phyloP scores from a whole-genome alignment of 495 filamentous ascomycete genomes.

The Podospora anserina region DNA sequence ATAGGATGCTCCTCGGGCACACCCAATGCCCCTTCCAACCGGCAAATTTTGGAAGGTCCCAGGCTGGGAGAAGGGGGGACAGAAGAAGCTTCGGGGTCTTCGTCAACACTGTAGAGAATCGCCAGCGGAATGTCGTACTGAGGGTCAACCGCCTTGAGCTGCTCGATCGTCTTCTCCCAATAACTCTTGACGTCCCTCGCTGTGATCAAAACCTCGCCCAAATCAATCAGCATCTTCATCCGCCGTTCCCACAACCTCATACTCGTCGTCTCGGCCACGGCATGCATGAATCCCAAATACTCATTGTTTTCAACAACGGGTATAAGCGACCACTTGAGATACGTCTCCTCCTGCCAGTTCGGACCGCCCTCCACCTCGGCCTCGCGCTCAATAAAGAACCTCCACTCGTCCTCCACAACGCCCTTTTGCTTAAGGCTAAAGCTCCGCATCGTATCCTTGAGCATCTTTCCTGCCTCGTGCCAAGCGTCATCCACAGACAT shows the following conservation, averaged over 20 bases:
- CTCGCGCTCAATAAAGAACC: slow-evolving; percentile 45
- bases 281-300: slow-evolving; percentile 41
- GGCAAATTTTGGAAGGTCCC: slow-evolving; percentile 41
- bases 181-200: slow-evolving; percentile 36
- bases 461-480: slow-evolving; percentile 32
- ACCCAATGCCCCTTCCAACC: slow-evolving; percentile 57
- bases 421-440: slow-evolving; percentile 24
- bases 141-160: slow-evolving; percentile 32
- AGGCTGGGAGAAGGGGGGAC: slow-evolving; percentile 38
- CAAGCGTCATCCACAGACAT: slow-evolving; percentile 38
- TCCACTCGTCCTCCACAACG: slow-evolving; percentile 38
- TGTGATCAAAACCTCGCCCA: slow-evolving; percentile 34
- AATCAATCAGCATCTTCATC: slow-evolving; percentile 39
- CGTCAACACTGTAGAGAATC: slow-evolving; percentile 54
- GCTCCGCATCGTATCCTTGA: slow-evolving; percentile 33
- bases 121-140: slow-evolving; percentile 56
- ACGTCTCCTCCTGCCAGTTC: slow-evolving; percentile 57
- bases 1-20: slow-evolving; percentile 55
- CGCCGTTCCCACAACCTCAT: slow-evolving; percentile 39
- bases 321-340: slow-evolving; percentile 60
- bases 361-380: slow-evolving; percentile 34
- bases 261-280: slow-evolving; percentile 35
- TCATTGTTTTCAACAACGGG: slow-evolving; percentile 55
- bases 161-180: slow-evolving; percentile 32
- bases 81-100: slow-evolving; percentile 40